Percentiles rank a stretch among this genome's conserved stretches.
Evolutionary conservation across 2,329 filamentous ascomycete genomes (phyloP).

Genomic region (Tricladium varicosporioides): DNA sequence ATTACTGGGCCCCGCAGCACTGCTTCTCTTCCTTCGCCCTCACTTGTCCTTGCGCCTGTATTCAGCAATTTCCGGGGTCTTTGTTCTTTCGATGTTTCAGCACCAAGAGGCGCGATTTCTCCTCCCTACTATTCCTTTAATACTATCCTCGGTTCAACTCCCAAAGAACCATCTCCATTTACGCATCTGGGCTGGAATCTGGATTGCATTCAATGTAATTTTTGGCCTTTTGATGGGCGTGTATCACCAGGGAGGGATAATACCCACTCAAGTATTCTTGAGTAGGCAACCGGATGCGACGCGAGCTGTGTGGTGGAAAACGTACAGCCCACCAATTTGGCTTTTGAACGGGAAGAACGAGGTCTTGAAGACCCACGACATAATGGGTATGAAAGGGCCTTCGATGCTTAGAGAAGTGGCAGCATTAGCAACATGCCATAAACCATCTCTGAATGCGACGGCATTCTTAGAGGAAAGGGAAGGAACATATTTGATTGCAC

Average conservation of each 20-base stretch:
- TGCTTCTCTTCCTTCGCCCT: constrained; percentile 57
- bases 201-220: constrained; percentile 68
- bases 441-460: constrained; percentile 52
- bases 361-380: constrained; percentile 66
- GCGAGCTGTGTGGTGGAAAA: constrained; percentile 77
- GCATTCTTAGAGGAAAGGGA: constrained; percentile 59
- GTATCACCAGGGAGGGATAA: constrained; percentile 77
- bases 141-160: constrained; percentile 69
- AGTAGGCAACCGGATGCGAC: constrained; percentile 65
- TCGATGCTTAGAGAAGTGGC: constrained; percentile 57
- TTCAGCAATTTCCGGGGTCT: constrained; percentile 71
- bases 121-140: constrained; percentile 71
- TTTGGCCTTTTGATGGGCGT: constrained; percentile 74
- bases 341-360: constrained; percentile 74
- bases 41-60: constrained; percentile 61
- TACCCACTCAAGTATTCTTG: constrained; percentile 74
- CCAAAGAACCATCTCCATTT: constrained; percentile 52
- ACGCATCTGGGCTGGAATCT: constrained; percentile 56
- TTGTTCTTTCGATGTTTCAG: constrained; percentile 69
- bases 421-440: constrained; percentile 60
- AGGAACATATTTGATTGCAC: constrained; percentile 70
- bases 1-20: constrained; percentile 67
- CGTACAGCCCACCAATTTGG: constrained; percentile 79
- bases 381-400: constrained; percentile 69
- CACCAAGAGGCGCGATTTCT: constrained; percentile 82